These are phyloP conservation scores for Trifolium subterraneum DNA, from an alignment of 306 rosid species.

Conservation along the genomic window DNA sequence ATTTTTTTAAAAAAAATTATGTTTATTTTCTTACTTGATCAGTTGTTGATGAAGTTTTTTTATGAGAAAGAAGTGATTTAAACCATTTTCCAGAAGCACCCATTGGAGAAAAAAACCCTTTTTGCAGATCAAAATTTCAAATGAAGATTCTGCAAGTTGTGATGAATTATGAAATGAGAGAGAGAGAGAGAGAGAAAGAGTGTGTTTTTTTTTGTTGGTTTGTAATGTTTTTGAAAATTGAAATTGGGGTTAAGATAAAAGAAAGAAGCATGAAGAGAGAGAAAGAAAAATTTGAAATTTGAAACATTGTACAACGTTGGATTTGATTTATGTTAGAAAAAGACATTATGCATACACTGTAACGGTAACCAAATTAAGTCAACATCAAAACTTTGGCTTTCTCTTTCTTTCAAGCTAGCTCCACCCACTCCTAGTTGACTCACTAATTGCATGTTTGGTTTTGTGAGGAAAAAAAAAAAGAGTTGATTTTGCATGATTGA, in stretches of 20 bases:
- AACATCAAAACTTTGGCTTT: not conserved
- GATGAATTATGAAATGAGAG: not conserved
- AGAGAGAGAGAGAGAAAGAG: not conserved
- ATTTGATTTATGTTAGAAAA: slow-evolving; percentile 12
- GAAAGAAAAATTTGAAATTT: slow-evolving; percentile 58
- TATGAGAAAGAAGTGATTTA: slow-evolving; percentile 65
- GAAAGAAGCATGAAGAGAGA: not conserved
- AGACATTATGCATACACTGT: not conserved
- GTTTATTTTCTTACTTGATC: slow-evolving; percentile 47
- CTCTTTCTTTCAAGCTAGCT: not conserved
- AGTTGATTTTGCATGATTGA: no score
- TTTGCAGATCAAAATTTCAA: not conserved
- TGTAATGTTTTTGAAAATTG: no score
- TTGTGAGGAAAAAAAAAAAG: no score
- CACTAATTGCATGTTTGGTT: not conserved
- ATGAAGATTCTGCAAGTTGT: not conserved
- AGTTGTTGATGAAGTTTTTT: slow-evolving; percentile 49
- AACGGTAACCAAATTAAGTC: slow-evolving; percentile 40
- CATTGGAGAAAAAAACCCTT: slow-evolving; percentile 53
- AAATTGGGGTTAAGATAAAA: slow-evolving; percentile 17
- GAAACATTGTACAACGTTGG: slow-evolving; percentile 42
- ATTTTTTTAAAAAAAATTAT: no score
- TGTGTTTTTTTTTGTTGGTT: no score
- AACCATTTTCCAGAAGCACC: slow-evolving; percentile 86
- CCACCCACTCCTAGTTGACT: not conserved